Conservation (phyloP, 805 yeast genomes). For the Scheffersomyces coipomensis region DNA sequence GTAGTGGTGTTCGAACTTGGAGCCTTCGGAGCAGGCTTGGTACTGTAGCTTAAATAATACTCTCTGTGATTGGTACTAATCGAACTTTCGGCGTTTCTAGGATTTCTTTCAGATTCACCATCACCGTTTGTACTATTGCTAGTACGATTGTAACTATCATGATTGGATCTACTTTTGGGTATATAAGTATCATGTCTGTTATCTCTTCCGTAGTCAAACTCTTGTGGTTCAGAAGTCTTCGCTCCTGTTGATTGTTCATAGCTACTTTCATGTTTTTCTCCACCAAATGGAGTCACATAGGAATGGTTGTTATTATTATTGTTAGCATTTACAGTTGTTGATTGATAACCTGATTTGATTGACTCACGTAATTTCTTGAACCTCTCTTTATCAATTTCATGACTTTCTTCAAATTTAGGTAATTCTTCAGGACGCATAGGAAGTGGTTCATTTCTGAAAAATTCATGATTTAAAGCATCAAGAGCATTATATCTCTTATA, state of each 20-base stretch:
- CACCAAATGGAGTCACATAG: neutral
- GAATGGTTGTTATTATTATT: neutral
- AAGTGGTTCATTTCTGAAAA: slow-evolving; percentile 65
- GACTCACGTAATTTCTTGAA: slow-evolving; percentile 42
- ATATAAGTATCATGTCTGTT: slow-evolving; percentile 5
- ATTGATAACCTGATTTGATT: neutral
- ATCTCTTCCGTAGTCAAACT: neutral
- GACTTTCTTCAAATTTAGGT: slow-evolving; percentile 79
- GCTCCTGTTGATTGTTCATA: neutral
- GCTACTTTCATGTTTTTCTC: neutral
- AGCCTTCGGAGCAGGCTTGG: too few species aligned
- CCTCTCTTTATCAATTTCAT: slow-evolving; percentile 76
- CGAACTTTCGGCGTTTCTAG: neutral
- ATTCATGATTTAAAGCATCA: slow-evolving; percentile 70
- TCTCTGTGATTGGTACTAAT: neutral
- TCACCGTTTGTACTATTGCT: neutral
- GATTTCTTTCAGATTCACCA: neutral
- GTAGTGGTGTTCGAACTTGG: neutral
- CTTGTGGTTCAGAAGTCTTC: neutral
- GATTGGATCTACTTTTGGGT: slow-evolving; percentile 2
- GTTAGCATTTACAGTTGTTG: neutral
- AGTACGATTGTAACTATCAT: neutral
- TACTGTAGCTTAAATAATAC: neutral
- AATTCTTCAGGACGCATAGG: slow-evolving; percentile 56
- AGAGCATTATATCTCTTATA: slow-evolving; percentile 70